A percentile compares a stretch with the other conserved stretches of the same genome.
Evolutionary conservation across 345 rosid genomes (phyloP).

Genomic region (Punica granatum): DNA sequence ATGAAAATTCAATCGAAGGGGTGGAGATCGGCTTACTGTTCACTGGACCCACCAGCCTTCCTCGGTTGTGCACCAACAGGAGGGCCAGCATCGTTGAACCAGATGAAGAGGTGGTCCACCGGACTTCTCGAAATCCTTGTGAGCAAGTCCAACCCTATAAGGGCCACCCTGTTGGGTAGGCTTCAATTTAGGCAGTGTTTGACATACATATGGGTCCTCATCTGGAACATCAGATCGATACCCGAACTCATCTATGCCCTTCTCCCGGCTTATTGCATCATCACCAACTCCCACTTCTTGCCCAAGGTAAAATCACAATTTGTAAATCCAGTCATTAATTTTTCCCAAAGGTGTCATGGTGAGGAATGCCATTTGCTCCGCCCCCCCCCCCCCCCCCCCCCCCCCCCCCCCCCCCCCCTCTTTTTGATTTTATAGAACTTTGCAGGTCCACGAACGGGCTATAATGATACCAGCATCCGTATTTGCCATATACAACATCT

Average conservation of each 20-base stretch:
- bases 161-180: constrained; percentile 12
- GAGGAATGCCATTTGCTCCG: too few species aligned
- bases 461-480: constrained; percentile 12
- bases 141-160: constrained; percentile 27
- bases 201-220: constrained; percentile 19
- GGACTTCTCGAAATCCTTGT: constrained; percentile 45
- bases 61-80: constrained; percentile 41
- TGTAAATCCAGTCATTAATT: too few species aligned
- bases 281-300: constrained; percentile 43
- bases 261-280: constrained; percentile 56
- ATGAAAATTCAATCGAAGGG: constrained; percentile 39
- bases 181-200: constrained; percentile 43
- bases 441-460: constrained; percentile 27
- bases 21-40: constrained; percentile 29
- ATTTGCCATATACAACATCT: constrained; percentile 15
- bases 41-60: constrained; percentile 41
- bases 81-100: constrained; percentile 33
- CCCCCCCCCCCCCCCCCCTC: too few species aligned
- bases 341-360: too few species aligned
- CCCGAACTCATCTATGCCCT: constrained; percentile 47
- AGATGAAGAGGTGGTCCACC: constrained; percentile 56
- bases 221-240: constrained; percentile 39
- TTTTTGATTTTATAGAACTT: too few species aligned
- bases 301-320: constrained; percentile 35
- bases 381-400: too few species aligned